Conservation (phyloP, 129 eudicot genomes). For the Dittrichia graveolens region DNA sequence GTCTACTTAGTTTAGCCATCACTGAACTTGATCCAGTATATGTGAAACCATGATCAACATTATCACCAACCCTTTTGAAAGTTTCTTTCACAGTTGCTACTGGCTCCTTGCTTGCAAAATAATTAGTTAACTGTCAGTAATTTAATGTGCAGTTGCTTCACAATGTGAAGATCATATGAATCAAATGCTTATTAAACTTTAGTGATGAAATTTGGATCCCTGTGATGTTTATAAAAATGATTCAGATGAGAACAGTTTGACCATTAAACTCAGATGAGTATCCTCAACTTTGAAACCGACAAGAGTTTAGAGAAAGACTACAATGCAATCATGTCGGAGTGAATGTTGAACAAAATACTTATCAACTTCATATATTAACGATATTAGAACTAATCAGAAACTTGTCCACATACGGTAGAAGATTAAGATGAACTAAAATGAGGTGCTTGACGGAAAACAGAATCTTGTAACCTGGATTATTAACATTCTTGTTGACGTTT, state of each 20-base stretch:
- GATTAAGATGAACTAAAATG: not conserved
- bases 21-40: slow-evolving; percentile 25
- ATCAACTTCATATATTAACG: too few species aligned
- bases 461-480: slow-evolving; percentile 31
- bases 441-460: not conserved
- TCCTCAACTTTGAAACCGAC: too few species aligned
- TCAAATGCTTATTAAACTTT: not conserved
- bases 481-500: slow-evolving; percentile 25
- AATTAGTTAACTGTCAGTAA: not conserved
- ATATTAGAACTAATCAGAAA: too few species aligned
- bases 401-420: too few species aligned
- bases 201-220: too few species aligned
- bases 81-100: slow-evolving; percentile 26
- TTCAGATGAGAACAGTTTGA: not conserved
- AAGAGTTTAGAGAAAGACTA: too few species aligned
- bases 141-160: not conserved
- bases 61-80: slow-evolving; percentile 30
- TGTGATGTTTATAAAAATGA: not conserved
- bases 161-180: not conserved
- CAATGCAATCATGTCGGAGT: too few species aligned
- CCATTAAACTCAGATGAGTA: not conserved
- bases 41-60: slow-evolving; percentile 24
- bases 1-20: slow-evolving; percentile 30
- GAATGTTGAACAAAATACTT: too few species aligned
- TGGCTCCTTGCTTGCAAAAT: slow-evolving; percentile 43